phyloP scores from a whole-genome alignment of 352 stramenopile species.

The Peronospora destructor region DNA sequence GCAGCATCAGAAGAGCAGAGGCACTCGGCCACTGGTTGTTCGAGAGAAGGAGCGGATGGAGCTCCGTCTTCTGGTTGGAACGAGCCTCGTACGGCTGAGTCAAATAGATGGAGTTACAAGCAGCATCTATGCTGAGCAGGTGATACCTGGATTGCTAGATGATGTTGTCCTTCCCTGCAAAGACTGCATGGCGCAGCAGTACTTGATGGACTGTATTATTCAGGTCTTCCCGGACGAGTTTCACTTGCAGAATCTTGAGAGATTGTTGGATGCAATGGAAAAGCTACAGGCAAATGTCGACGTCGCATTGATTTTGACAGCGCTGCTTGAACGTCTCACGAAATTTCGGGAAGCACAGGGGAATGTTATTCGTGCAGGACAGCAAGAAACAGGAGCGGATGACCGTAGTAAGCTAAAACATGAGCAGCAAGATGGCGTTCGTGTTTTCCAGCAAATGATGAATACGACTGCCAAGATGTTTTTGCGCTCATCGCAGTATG shows the following conservation, averaged over 20 bases:
- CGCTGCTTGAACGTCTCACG: slow-evolving; percentile 91
- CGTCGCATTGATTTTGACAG: slow-evolving; percentile 84
- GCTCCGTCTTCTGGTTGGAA: slow-evolving; percentile 94
- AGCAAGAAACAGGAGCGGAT: slow-evolving; percentile 9
- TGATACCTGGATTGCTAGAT: slow-evolving; percentile 87
- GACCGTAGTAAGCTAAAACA: slow-evolving; percentile 15
- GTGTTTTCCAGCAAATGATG: slow-evolving; percentile 22
- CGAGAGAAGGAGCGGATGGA: slow-evolving; percentile 88
- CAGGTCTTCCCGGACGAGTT: slow-evolving; percentile 98
- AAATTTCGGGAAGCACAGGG: slow-evolving; percentile 71
- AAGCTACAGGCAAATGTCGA: slow-evolving; percentile 90
- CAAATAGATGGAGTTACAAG: slow-evolving; percentile 92
- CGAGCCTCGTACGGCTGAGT: slow-evolving; percentile 94
- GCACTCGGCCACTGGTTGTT: slow-evolving; percentile 16
- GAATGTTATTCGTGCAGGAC: slow-evolving; percentile 4
- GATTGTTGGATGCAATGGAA: slow-evolving; percentile 81
- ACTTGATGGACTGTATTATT: slow-evolving; percentile 97
- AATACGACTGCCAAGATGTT: slow-evolving; percentile 19
- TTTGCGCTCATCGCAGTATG: slow-evolving; percentile 17
- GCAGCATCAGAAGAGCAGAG: slow-evolving; percentile 78
- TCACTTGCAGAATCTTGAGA: slow-evolving; percentile 92
- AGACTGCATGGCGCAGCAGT: slow-evolving; percentile 96
- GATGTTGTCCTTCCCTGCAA: slow-evolving; percentile 92
- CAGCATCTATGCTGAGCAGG: slow-evolving; percentile 80
- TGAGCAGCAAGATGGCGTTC: slow-evolving; percentile 12